A percentile compares a stretch with the other conserved stretches of the same genome.
These are phyloP conservation scores for Podospora fimiseda DNA, from an alignment of 495 filamentous ascomycete species.

Conservation along the genomic window DNA sequence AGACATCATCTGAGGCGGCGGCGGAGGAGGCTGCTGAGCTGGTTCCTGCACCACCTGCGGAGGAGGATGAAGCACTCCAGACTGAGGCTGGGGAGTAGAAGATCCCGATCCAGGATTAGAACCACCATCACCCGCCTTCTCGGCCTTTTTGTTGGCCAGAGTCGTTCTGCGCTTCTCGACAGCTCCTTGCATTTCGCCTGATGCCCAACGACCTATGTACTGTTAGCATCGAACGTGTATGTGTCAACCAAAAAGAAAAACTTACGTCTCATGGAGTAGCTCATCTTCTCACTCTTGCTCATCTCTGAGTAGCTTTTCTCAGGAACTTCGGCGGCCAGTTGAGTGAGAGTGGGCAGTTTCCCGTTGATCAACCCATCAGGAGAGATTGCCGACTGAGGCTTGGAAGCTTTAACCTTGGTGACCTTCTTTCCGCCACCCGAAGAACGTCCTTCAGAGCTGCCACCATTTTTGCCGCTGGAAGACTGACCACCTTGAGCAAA, in stretches of 20 bases:
- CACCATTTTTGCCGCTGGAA: slow-evolving; percentile 11
- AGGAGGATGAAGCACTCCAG: neutral
- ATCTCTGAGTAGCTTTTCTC: slow-evolving; percentile 43
- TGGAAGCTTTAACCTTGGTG: neutral
- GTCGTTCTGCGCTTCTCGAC: slow-evolving; percentile 46
- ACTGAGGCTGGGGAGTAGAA: slow-evolving; percentile 7
- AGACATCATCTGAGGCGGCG: slow-evolving; percentile 1
- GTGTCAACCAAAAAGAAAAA: slow-evolving; percentile 4
- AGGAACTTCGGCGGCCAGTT: slow-evolving; percentile 5
- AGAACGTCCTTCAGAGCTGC: slow-evolving; percentile 9
- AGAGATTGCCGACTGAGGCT: neutral
- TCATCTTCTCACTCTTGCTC: slow-evolving; percentile 51
- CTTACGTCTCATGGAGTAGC: slow-evolving; percentile 44
- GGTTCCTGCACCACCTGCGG: neutral
- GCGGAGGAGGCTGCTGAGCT: neutral
- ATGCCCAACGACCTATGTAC: slow-evolving; percentile 42
- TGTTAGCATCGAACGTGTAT: too few species aligned
- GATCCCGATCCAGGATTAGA: slow-evolving; percentile 5
- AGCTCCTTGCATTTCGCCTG: slow-evolving; percentile 42
- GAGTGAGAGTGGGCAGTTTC: neutral
- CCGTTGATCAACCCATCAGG: neutral
- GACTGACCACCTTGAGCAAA: slow-evolving; percentile 8
- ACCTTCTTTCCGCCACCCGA: neutral
- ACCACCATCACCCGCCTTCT: slow-evolving; percentile 13
- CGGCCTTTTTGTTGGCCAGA: slow-evolving; percentile 43